Percentiles rank a stretch among this genome's conserved stretches.
phyloP scores from a whole-genome alignment of 805 yeast species.

The Sugiyamaella lignohabitans region DNA sequence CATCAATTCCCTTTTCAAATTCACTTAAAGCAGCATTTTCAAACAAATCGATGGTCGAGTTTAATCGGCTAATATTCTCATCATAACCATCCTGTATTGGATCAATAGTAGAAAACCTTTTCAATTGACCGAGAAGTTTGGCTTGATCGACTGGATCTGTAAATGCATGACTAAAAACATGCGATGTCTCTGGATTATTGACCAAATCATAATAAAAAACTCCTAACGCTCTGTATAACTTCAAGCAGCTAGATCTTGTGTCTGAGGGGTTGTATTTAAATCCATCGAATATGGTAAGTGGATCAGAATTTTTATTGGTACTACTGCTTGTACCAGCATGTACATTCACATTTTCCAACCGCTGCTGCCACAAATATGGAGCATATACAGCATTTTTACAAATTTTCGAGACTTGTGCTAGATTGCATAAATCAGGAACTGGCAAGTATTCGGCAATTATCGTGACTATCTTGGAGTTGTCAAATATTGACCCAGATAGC shows the following conservation, averaged over 20 bases:
- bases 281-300: conserved; percentile 12
- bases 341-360: conserved; percentile 12
- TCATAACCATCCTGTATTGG: conserved; percentile 31
- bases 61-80: conserved; percentile 36
- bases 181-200: conserved; percentile 35
- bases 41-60: conserved; percentile 57
- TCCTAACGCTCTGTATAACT: conserved; percentile 34
- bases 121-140: conserved; percentile 37
- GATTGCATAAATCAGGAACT: conserved; percentile 33
- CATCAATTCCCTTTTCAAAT: conserved; percentile 51
- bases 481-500: conserved; percentile 1
- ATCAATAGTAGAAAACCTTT: conserved; percentile 35
- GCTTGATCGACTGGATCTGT: conserved; percentile 50
- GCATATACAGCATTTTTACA: conserved; percentile 36
- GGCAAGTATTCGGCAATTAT: conserved; percentile 13
- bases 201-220: conserved; percentile 44
- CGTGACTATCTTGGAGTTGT: conserved; percentile 3
- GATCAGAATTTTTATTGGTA: neutral
- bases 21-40: conserved; percentile 66
- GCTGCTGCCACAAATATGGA: conserved; percentile 22
- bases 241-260: conserved; percentile 15
- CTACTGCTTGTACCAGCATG: neutral
- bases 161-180: conserved; percentile 36
- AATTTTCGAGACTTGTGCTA: conserved; percentile 37
- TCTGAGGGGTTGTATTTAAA: conserved; percentile 16